A percentile compares a stretch with the other conserved stretches of the same genome.
Evolutionary conservation across 2,329 filamentous ascomycete genomes (phyloP).

Genomic region (Penicillium janthinellum): DNA sequence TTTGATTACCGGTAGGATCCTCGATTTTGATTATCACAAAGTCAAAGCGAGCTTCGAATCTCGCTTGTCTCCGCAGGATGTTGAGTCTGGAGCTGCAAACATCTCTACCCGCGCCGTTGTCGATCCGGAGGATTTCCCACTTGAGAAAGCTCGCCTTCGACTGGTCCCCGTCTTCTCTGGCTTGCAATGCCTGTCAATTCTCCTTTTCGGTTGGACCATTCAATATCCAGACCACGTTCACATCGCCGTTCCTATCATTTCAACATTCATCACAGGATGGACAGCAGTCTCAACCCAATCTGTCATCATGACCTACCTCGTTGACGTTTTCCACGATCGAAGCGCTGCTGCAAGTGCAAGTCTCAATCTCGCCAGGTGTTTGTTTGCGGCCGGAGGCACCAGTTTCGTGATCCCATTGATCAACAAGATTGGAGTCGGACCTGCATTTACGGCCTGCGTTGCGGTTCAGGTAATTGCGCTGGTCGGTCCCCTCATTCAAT

Average conservation of each 20-base stretch:
- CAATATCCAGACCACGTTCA: slow-evolving; percentile 46
- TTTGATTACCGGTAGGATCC: slow-evolving; percentile 54
- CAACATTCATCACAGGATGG: slow-evolving; percentile 57
- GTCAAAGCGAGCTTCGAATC: slow-evolving; percentile 38
- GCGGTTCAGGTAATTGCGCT: slow-evolving; percentile 50
- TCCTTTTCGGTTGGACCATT: slow-evolving; percentile 58
- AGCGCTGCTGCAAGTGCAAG: slow-evolving; percentile 57
- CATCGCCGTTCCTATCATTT: slow-evolving; percentile 54
- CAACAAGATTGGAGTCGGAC: slow-evolving; percentile 49
- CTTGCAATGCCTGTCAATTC: slow-evolving; percentile 50
- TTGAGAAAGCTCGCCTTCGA: slow-evolving; percentile 56
- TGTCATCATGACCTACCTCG: slow-evolving; percentile 55
- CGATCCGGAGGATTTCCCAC: slow-evolving; percentile 40
- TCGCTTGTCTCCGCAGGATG: not conserved
- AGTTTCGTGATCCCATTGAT: slow-evolving; percentile 55
- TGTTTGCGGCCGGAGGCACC: slow-evolving; percentile 56
- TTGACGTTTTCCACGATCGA: slow-evolving; percentile 55
- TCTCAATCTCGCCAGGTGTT: slow-evolving; percentile 56
- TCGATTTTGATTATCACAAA: slow-evolving; percentile 55
- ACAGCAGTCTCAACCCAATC: slow-evolving; percentile 53
- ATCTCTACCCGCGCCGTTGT: not conserved
- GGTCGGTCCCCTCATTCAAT: slow-evolving; percentile 50
- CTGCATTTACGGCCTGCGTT: slow-evolving; percentile 52
- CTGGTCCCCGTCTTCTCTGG: slow-evolving; percentile 50
- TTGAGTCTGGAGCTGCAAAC: not conserved